Conservation (phyloP, 352 stramenopile species). For the Phytophthora melonis region DNA sequence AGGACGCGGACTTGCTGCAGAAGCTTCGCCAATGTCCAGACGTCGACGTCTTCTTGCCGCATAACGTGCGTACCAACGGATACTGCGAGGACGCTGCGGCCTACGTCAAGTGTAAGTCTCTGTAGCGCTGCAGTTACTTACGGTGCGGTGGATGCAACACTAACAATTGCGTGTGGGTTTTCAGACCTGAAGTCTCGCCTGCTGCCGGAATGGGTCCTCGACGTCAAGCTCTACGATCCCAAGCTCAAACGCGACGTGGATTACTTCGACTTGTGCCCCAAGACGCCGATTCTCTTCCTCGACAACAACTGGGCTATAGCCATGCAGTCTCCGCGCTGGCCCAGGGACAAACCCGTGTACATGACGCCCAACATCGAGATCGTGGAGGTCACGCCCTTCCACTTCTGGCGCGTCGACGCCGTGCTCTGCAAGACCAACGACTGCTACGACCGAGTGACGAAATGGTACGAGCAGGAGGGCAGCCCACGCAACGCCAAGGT, state of each 20-base stretch:
- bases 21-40: conserved; percentile 52
- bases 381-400: conserved; percentile 52
- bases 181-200: conserved; percentile 47
- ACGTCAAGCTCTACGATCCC: conserved; percentile 35
- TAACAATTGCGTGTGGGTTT: neutral
- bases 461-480: conserved; percentile 60
- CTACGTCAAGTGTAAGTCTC: conserved; percentile 59
- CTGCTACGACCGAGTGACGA: conserved; percentile 55
- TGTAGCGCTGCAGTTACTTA: neutral
- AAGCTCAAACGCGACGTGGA: conserved; percentile 33
- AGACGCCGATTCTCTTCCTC: conserved; percentile 60
- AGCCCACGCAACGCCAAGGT: conserved; percentile 50
- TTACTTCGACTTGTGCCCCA: conserved; percentile 71
- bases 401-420: conserved; percentile 60
- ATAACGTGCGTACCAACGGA: conserved; percentile 33
- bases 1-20: conserved; percentile 41
- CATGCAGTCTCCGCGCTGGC: conserved; percentile 29
- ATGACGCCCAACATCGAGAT: conserved; percentile 66
- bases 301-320: conserved; percentile 63
- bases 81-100: conserved; percentile 66
- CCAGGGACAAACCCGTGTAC: conserved; percentile 55
- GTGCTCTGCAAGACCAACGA: conserved; percentile 75
- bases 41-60: conserved; percentile 59
- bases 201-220: conserved; percentile 48
- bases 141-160: neutral